Conservation (phyloP, 78 protist species). For the Dictyostelium capitatum region DNA sequence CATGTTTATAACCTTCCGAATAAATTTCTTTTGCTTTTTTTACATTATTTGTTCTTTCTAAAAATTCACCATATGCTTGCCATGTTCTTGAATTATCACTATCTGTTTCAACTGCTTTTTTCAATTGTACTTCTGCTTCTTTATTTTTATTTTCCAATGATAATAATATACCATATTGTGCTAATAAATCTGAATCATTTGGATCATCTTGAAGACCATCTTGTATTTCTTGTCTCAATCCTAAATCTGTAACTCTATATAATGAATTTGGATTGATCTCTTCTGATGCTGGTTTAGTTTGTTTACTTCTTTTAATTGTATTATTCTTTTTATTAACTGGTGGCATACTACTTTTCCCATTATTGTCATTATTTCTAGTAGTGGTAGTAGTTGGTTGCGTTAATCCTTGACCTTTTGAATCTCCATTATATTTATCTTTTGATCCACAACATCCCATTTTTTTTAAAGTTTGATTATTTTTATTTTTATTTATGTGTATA, state of each 20-base stretch:
- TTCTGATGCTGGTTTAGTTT: background rate
- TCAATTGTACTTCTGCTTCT: constrained; percentile 32
- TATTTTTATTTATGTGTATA: too few species aligned
- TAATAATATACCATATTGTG: constrained; percentile 4
- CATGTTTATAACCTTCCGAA: constrained; percentile 42
- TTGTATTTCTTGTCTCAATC: background rate
- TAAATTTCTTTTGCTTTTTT: constrained; percentile 57
- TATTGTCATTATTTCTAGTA: background rate
- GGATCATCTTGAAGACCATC: constrained; percentile 24
- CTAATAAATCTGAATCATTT: constrained; percentile 11
- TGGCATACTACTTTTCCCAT: background rate
- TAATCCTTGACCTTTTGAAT: background rate
- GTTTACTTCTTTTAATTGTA: background rate
- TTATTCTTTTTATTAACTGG: background rate
- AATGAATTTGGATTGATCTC: background rate
- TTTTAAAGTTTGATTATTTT: too few species aligned
- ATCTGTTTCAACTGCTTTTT: constrained; percentile 10
- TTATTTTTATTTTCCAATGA: constrained; percentile 28
- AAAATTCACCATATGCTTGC: constrained; percentile 45
- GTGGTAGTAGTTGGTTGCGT: background rate
- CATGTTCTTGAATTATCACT: constrained; percentile 6
- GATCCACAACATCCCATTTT: constrained; percentile 76
- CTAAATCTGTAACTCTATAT: background rate
- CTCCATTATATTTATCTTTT: constrained; percentile 34
- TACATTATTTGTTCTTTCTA: constrained; percentile 13